These are phyloP conservation scores for Fragilariopsis cylindrus DNA, from an alignment of 108 stramenopile species.

Conservation along the genomic window DNA sequence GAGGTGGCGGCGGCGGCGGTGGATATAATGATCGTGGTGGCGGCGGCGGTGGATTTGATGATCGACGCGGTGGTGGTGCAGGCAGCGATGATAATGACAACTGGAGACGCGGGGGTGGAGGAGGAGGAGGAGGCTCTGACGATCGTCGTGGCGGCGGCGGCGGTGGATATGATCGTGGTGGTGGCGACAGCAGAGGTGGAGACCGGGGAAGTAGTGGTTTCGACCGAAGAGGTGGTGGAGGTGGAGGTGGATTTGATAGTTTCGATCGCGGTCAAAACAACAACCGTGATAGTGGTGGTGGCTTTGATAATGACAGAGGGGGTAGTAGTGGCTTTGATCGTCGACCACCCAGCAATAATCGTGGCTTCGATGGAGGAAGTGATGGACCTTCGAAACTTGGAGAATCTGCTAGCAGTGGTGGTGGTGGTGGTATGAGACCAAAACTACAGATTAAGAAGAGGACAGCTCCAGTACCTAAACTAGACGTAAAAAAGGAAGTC, in stretches of 20 bases:
- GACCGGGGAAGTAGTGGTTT: constrained; percentile 22
- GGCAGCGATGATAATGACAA: not conserved
- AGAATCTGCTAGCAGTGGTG: not conserved
- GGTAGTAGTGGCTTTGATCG: constrained; percentile 30
- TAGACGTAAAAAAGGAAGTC: constrained; percentile 19
- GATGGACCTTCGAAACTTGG: constrained; percentile 5
- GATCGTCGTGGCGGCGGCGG: constrained; percentile 4
- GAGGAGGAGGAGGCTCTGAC: constrained; percentile 19
- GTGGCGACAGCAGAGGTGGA: constrained; percentile 24
- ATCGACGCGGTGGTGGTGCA: constrained; percentile 28
- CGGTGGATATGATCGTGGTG: constrained; percentile 40
- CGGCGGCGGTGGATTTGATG: constrained; percentile 20
- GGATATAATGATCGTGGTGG: constrained; percentile 20
- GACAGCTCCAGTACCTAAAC: constrained; percentile 32
- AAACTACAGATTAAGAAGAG: constrained; percentile 57
- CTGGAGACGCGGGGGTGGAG: constrained; percentile 16
- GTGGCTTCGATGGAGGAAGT: constrained; percentile 14
- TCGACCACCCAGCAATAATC: constrained; percentile 15
- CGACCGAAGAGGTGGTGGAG: constrained; percentile 25
- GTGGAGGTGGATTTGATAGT: constrained; percentile 28
- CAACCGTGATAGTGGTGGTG: constrained; percentile 15
- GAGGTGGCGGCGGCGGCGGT: constrained; percentile 23
- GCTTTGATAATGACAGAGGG: constrained; percentile 17
- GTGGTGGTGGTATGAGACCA: constrained; percentile 48
- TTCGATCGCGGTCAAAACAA: constrained; percentile 3